These are phyloP conservation scores for Chrysoporthe deuterocubensis DNA, from an alignment of 2,329 filamentous ascomycete species.

Conservation along the genomic window DNA sequence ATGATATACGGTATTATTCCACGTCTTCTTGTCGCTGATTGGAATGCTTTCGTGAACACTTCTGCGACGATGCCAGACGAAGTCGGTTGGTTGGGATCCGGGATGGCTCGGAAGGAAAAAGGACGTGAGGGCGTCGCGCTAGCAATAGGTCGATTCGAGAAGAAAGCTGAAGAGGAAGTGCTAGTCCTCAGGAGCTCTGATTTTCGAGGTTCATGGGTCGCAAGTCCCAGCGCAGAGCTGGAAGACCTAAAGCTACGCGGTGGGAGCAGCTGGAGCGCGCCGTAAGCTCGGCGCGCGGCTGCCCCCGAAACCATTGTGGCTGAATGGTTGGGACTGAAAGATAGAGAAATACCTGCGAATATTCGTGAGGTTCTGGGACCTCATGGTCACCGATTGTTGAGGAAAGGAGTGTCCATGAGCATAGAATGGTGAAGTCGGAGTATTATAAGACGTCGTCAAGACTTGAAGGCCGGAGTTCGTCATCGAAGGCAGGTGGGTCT, in stretches of 20 bases:
- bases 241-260: slow-evolving; percentile 44
- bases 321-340: slow-evolving; percentile 4
- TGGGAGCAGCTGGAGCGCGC: slow-evolving; percentile 46
- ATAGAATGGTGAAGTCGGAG: neutral
- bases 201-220: slow-evolving; percentile 1
- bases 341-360: slow-evolving; percentile 22
- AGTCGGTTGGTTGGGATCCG: neutral
- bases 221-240: slow-evolving; percentile 23
- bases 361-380: slow-evolving; percentile 3
- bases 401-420: neutral
- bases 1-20: slow-evolving; percentile 27
- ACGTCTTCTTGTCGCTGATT: slow-evolving; percentile 26
- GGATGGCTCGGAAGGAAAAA: slow-evolving; percentile 14
- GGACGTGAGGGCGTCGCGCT: neutral
- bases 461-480: slow-evolving; percentile 4
- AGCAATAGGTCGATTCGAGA: neutral
- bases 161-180: neutral
- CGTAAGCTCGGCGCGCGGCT: slow-evolving; percentile 45
- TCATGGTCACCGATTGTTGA: slow-evolving; percentile 23
- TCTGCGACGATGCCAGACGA: slow-evolving; percentile 14
- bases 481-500: slow-evolving; percentile 7
- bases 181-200: slow-evolving; percentile 29
- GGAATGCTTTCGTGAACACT: slow-evolving; percentile 24
- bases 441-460: slow-evolving; percentile 1
- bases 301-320: slow-evolving; percentile 53